A percentile compares a stretch with the other conserved stretches of the same genome.
These are phyloP conservation scores for Boletus patriciae DNA, from an alignment of 768 basidiomycete species.

Conservation along the genomic window DNA sequence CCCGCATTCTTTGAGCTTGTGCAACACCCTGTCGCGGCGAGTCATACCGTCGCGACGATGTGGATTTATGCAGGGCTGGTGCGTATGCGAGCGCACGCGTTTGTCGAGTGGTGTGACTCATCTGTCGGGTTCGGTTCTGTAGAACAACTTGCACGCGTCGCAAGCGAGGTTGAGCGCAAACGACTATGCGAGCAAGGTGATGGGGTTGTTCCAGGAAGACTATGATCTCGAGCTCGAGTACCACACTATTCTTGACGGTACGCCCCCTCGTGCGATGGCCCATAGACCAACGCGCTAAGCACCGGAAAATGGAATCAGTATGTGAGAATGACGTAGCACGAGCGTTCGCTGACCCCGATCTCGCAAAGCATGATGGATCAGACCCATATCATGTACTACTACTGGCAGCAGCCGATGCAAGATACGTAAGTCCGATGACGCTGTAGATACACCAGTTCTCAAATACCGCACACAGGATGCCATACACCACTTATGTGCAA, in stretches of 20 bases:
- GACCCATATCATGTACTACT: constrained; percentile 61
- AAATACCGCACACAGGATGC: constrained; percentile 35
- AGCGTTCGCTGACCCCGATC: not conserved
- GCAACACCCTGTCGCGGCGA: not conserved
- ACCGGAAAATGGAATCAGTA: not conserved
- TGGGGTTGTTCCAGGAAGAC: not conserved
- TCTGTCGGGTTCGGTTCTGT: not conserved
- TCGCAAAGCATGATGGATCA: constrained; percentile 67
- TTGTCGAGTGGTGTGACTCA: not conserved
- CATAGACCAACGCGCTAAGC: not conserved
- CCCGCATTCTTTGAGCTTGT: not conserved
- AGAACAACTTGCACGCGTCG: not conserved
- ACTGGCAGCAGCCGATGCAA: constrained; percentile 72
- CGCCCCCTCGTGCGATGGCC: not conserved
- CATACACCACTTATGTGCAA: not conserved
- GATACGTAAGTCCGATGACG: constrained; percentile 44
- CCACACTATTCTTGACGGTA: not conserved
- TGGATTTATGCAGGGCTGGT: constrained; percentile 1
- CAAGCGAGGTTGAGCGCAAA: not conserved
- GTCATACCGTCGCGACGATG: not conserved
- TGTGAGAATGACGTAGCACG: not conserved
- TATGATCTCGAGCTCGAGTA: not conserved
- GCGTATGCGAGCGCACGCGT: not conserved
- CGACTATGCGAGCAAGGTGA: not conserved
- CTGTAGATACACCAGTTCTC: not conserved